Evolutionary conservation across 805 yeast species (phyloP), one percentile per base, ranked within the genome.

Genomic region (Kazachstania viticola): DNA sequence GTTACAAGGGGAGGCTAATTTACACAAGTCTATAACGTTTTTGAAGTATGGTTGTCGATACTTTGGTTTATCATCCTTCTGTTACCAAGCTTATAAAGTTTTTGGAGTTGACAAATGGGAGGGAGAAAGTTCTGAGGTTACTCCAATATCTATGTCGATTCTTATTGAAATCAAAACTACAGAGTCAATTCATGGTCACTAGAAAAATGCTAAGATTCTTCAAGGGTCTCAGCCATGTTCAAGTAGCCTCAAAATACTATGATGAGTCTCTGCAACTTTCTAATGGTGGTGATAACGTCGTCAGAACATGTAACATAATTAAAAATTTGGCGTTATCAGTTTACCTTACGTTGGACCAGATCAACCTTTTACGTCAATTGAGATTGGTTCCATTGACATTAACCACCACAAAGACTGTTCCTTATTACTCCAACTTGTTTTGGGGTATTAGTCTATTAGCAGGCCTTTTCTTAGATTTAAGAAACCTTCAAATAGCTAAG

Each of bases 161-260:
- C 54, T 57, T 83, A 28, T 62, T 80, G 13, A 79, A 63, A 54
- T 73, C 75, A 17, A 62, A 67, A 15, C 55, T 84, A 39, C 81
- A 77, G 58, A 53, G 51, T 28, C 74, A 79, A 41, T 68, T 83
- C 19, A 69, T 82, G 2, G 55, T 77, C 37, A 67, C 82, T 40
- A 75, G 97, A 55, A 88, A 88, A 62, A 76, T 85, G 15, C 60
- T 87, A 64, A 72, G 96, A 49, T 74, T 79, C 49, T 71, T 84
- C 40, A 87, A 85, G 59, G 94, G 94, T 1, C 60, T 87, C 47
- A 67, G 66, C 46, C 84, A 79, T 51, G 49, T 81, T 33, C 74
- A 75, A 45, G 68, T 72, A n/a, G 81, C 87, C 4, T 65, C 79
- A 3, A 66, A 69, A 40, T 69, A 81, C 11, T 69, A 64, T 45